Evolutionary conservation across 768 basidiomycete genomes (phyloP), one percentile per base, ranked within the genome.

Genomic region (Daedaleopsis nitida): DNA sequence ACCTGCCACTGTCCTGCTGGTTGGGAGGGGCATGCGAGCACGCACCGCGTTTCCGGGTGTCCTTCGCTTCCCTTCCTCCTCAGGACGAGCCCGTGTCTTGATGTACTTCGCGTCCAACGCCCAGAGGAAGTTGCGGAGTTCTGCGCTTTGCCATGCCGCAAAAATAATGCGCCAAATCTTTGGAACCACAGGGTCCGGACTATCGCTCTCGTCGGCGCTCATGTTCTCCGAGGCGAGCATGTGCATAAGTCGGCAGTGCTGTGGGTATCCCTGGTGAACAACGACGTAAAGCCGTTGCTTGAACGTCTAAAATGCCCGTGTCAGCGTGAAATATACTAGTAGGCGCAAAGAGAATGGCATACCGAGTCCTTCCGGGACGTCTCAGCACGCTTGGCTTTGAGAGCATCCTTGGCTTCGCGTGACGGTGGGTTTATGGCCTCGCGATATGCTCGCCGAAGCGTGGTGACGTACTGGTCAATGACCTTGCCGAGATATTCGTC

Each of bases 131-230:
- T 53, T 39, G 19, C n/a, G 17, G 7, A 53, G 37, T 21, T 38
- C 37, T 7, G n/a, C 11, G 52, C 52, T 53, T 39, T 58, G 57
- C 57, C 57, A 58, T 17, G 23, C 10, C 10, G 57, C 49, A n/a
- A 51, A 17, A 2, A 51, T 32, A 39, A 58, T 58, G 23, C 49
- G 57, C n/a, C 39, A 58, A 13, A 23, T 32, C 13, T 48, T 10
- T 5, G 49, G 38, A 34, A 51, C 49, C 23, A 43, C 42, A 17
- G 39, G 35, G 38, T 58, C 24, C 3, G 37, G 23, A 6, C 57
- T 49, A 14, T 58, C 57, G 1, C 49, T 58, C 39, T 58, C 57
- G 23, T 58, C 57, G 13, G 16, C 57, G 38, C 57, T 58, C 57
- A 58, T 58, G 49, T 58, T 47, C 13, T 5, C 13, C 3, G 56